A percentile compares a stretch with the other conserved stretches of the same genome.
phyloP scores from a whole-genome alignment of 257 asterid genomes.

The Lycium barbarum region DNA sequence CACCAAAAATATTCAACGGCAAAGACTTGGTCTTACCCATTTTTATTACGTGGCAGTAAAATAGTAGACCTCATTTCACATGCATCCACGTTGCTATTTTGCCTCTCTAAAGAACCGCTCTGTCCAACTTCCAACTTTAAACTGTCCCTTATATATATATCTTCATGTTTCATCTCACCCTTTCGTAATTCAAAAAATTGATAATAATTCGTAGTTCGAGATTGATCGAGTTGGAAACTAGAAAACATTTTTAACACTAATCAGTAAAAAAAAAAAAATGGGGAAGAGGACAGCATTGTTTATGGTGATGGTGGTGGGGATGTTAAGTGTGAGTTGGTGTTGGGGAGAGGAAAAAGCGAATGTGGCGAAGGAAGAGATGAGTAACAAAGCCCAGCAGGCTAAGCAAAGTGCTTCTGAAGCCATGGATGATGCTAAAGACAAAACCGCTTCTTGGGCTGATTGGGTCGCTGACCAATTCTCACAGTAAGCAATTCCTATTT shows the following conservation, averaged over 20 bases:
- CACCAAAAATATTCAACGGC: background rate
- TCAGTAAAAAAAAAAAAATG: constrained; percentile 20
- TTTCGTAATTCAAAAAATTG: background rate
- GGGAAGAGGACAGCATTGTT: constrained; percentile 32
- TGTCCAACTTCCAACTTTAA: background rate
- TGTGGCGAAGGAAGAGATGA: constrained; percentile 23
- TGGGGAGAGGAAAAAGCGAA: constrained; percentile 35
- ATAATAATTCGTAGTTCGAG: background rate
- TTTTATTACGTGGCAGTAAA: constrained; percentile 23
- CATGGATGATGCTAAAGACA: constrained; percentile 42
- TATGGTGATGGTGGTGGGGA: constrained; percentile 26
- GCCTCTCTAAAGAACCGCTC: background rate
- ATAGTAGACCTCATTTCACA: background rate
- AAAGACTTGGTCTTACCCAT: background rate
- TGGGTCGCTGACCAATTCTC: constrained; percentile 57
- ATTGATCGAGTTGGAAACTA: background rate
- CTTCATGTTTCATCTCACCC: background rate
- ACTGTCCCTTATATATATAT: background rate
- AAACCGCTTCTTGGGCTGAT: constrained; percentile 52
- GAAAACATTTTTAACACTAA: background rate
- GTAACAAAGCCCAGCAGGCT: constrained; percentile 17
- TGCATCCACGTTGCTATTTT: constrained; percentile 10
- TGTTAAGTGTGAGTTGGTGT: constrained; percentile 25
- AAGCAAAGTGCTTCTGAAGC: constrained; percentile 21
- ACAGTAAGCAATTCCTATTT: constrained; percentile 42